Conservation (phyloP, 305 asterid species). For the Fraxinus sp. region DNA sequence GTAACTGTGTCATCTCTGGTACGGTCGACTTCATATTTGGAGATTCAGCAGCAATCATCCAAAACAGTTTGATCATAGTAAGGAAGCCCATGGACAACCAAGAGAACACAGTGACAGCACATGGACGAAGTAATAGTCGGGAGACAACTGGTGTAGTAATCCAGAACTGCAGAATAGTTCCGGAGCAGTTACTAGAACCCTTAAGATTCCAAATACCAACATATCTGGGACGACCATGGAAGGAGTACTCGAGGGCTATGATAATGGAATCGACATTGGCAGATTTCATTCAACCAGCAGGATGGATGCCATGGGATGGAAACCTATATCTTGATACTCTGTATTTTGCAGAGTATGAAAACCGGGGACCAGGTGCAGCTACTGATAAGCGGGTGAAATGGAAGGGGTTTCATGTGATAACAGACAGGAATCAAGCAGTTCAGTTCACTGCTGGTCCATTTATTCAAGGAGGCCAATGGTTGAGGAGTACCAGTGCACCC, state of each 20-base stretch:
- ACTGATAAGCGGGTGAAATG: constrained; percentile 37
- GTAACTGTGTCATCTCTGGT: constrained; percentile 42
- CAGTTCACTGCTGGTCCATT: constrained; percentile 33
- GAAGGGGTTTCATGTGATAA: constrained; percentile 38
- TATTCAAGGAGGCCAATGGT: constrained; percentile 38
- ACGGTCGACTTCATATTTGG: constrained; percentile 48
- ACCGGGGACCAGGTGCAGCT: constrained; percentile 39
- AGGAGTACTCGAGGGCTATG: constrained; percentile 34
- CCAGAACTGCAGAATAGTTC: constrained; percentile 44
- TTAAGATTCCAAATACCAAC: constrained; percentile 30
- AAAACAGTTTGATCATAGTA: constrained; percentile 40
- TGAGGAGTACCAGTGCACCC: constrained; percentile 31
- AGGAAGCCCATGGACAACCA: constrained; percentile 43
- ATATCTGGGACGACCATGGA: constrained; percentile 49
- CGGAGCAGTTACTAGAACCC: constrained; percentile 34
- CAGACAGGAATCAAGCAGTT: constrained; percentile 30
- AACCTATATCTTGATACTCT: constrained; percentile 33
- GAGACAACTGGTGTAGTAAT: constrained; percentile 42
- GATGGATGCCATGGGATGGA: constrained; percentile 44
- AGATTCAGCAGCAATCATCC: constrained; percentile 29
- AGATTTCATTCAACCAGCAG: constrained; percentile 42
- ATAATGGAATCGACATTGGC: constrained; percentile 43
- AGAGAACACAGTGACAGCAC: constrained; percentile 41
- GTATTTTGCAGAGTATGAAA: constrained; percentile 36
- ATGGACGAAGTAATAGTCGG: constrained; percentile 26